Conservation (phyloP, 805 yeast species). For the Nakazawaea wickerhamii region DNA sequence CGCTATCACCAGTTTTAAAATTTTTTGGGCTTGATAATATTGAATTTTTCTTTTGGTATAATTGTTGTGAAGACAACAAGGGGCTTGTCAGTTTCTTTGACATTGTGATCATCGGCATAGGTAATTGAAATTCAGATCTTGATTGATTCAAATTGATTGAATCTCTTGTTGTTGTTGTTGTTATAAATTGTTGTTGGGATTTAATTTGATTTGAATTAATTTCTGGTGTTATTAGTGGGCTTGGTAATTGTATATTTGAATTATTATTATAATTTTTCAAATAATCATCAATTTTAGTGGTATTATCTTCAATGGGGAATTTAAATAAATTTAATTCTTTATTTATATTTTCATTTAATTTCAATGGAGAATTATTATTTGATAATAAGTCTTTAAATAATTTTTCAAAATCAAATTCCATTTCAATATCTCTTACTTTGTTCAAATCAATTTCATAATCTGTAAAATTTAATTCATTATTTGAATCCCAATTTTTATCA, state of each 20-base stretch:
- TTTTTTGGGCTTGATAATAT: no score
- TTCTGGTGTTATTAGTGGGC: conserved; percentile 19
- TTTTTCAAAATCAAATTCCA: conserved; percentile 46
- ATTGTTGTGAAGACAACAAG: conserved; percentile 1
- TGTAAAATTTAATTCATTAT: conserved; percentile 43
- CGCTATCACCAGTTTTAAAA: not conserved
- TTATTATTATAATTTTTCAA: not conserved
- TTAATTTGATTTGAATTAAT: not conserved
- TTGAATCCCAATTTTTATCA: conserved; percentile 23
- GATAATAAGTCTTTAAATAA: conserved; percentile 25
- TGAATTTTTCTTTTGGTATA: not conserved
- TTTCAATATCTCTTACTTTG: conserved; percentile 52
- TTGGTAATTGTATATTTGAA: conserved; percentile 16
- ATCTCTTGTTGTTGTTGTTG: not conserved
- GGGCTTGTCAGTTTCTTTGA: conserved; percentile 2
- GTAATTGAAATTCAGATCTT: conserved; percentile 11
- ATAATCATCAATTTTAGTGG: conserved; percentile 1
- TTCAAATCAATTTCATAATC: conserved; percentile 54
- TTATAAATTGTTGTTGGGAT: not conserved
- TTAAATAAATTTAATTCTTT: conserved; percentile 1
- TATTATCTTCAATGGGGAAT: not conserved
- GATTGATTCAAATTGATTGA: not conserved
- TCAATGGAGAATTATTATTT: conserved; percentile 25
- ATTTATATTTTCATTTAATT: conserved; percentile 14
- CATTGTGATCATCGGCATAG: conserved; percentile 13